phyloP scores from a whole-genome alignment of 768 basidiomycete species.

The Steccherinum ochraceum region DNA sequence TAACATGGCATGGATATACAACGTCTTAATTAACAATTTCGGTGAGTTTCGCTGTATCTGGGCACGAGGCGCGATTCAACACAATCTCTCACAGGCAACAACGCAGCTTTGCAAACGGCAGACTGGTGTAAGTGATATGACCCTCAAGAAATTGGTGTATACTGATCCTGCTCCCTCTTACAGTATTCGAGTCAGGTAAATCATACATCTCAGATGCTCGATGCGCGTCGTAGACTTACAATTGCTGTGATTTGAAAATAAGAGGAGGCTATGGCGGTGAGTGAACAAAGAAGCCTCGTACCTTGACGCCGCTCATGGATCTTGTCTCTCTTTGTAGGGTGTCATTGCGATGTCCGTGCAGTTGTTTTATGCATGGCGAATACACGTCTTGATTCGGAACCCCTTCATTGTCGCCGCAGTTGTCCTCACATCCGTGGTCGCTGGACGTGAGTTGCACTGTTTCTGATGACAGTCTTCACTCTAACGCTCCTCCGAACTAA shows the following conservation, averaged over 20 bases:
- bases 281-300: no score
- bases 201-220: no score
- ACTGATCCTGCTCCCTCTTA: not conserved
- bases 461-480: no score
- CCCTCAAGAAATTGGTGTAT: not conserved
- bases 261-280: slow-evolving; percentile 9
- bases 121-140: slow-evolving; percentile 8
- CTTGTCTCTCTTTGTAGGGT: no score
- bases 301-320: no score
- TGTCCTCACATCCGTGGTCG: slow-evolving; percentile 1
- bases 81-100: slow-evolving; percentile 1
- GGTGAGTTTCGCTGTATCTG: slow-evolving; percentile 1
- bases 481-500: no score
- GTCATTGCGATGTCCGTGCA: slow-evolving; percentile 12
- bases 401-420: slow-evolving; percentile 4
- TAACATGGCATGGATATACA: slow-evolving; percentile 12
- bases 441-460: slow-evolving; percentile 1
- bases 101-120: slow-evolving; percentile 1
- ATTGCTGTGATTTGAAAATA: no score
- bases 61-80: not conserved
- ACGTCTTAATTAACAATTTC: slow-evolving; percentile 12
- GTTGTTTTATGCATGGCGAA: slow-evolving; percentile 11
- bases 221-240: no score
- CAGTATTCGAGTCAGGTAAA: slow-evolving; percentile 10
- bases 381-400: slow-evolving; percentile 8